Evolutionary conservation across 345 rosid species (phyloP), one percentile per base, ranked within the genome.

Genomic region (Populus deltoides): DNA sequence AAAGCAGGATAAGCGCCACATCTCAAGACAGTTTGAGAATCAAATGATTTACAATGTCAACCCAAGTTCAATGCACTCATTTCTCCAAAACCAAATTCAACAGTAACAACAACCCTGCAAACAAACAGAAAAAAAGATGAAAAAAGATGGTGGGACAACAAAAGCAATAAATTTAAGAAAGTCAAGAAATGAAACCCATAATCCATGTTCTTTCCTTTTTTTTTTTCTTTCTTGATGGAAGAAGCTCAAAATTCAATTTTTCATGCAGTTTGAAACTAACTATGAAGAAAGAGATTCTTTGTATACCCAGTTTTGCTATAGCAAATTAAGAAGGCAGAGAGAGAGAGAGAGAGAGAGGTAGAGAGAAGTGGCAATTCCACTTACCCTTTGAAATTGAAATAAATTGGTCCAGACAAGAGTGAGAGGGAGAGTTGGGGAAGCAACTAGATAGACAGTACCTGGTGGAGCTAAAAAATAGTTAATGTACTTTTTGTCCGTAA

Each of bases 51-150:
- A 71, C 73, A 66, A 33, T 82, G 75, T 53, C 83, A 78, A 81
- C 83, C 84, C 72, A 86, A 81, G 77, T 82, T 81, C 70, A 85
- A 84, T 0, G 92, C 90, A 81, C 81, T 83, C 93, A 91, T 88
- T 70, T 82, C 63, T 63, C 41, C 59, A 66, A 75, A 72, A 74
- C 67, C 74, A 65, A 72, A 66, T 53, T 53, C 41, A 3, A 25
- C 43, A 55, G 7, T 45, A 62, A n/a, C 17, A 12, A 15, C 17
- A 63, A 5, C 36, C 66, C 72, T 66, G 66, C 73, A 76, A 53
- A 8, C 8, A 45, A 41, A 59, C 22, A 74, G 16, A 29, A 18
- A 10, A 74, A 24, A 33, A 57, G 18, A 47, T 16, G 31, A 73
- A 38, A 36, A 18, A 73, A 45, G 27, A 45, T 12, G 22, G 10